A percentile compares a stretch with the other conserved stretches of the same genome.
phyloP scores from a whole-genome alignment of 108 stramenopile species.

The Hondaea fermentalgiana region DNA sequence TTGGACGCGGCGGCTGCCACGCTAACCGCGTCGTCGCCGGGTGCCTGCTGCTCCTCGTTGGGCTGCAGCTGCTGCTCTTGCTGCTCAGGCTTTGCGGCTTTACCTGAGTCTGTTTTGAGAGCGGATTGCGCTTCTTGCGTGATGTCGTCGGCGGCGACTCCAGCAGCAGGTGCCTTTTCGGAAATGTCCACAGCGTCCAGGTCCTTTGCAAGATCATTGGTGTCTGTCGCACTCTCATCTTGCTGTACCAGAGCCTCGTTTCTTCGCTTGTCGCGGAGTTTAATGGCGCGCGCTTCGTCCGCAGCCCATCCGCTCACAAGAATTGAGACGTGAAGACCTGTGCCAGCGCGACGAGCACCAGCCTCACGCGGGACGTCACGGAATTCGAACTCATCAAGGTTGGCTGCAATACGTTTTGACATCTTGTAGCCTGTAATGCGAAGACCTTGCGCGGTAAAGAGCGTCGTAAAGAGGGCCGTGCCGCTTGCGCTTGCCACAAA shows the following conservation, averaged over 20 bases:
- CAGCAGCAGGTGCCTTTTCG: too few species aligned
- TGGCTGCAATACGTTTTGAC: not conserved
- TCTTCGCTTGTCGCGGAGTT: not conserved
- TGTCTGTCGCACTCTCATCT: too few species aligned
- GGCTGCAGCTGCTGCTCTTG: too few species aligned
- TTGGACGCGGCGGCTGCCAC: too few species aligned
- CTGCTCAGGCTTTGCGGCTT: too few species aligned
- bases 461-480: not conserved
- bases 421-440: not conserved
- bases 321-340: not conserved
- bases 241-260: not conserved
- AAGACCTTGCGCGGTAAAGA: not conserved
- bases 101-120: too few species aligned
- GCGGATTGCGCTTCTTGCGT: too few species aligned
- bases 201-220: too few species aligned
- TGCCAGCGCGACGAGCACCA: not conserved
- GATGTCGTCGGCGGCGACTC: too few species aligned
- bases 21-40: too few species aligned
- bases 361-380: not conserved
- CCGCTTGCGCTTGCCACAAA: constrained; percentile 1
- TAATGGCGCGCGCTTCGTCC: not conserved
- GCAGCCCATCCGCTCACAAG: not conserved
- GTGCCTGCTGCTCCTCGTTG: too few species aligned
- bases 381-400: not conserved
- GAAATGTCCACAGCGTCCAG: too few species aligned